Evolutionary conservation across 805 yeast species (phyloP).

Genomic region (Cyberlindnera maclurae): DNA sequence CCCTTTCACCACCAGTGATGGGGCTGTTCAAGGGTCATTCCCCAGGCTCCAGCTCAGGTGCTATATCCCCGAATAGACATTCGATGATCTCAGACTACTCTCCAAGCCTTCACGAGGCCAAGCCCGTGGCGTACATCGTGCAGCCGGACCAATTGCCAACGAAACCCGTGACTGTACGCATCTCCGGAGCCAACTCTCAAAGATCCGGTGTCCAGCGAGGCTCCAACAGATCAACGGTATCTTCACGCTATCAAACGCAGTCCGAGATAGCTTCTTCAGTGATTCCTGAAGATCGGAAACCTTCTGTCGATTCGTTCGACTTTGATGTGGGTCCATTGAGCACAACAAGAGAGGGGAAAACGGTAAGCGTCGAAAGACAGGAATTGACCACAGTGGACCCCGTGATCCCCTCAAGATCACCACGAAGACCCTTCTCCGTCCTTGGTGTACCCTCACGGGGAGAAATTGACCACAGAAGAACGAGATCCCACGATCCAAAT

Average conservation of each 20-base stretch:
- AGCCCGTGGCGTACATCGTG: conserved; percentile 14
- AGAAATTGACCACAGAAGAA: conserved; percentile 4
- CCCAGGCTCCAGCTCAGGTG: neutral
- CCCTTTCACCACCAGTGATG: neutral
- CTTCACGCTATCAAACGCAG: no score
- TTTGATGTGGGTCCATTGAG: conserved; percentile 18
- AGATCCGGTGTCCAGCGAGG: no score
- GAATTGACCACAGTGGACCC: conserved; percentile 11
- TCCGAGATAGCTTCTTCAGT: no score
- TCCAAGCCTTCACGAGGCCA: conserved; percentile 21
- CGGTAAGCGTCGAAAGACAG: conserved; percentile 8
- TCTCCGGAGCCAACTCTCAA: no score
- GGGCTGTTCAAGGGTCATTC: neutral
- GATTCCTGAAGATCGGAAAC: conserved; percentile 5
- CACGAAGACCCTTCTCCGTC: conserved; percentile 21
- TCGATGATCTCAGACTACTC: conserved; percentile 24
- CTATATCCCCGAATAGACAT: conserved; percentile 12
- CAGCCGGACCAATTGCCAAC: neutral
- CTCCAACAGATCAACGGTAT: no score
- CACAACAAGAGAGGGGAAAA: conserved; percentile 10
- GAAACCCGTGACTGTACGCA: no score
- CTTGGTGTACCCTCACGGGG: neutral
- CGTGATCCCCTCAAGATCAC: conserved; percentile 24
- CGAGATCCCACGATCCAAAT: conserved; percentile 7
- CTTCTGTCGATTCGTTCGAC: conserved; percentile 17